These are phyloP conservation scores for Fulvia fulva DNA, from an alignment of 2,329 filamentous ascomycete genomes.

Conservation along the genomic window DNA sequence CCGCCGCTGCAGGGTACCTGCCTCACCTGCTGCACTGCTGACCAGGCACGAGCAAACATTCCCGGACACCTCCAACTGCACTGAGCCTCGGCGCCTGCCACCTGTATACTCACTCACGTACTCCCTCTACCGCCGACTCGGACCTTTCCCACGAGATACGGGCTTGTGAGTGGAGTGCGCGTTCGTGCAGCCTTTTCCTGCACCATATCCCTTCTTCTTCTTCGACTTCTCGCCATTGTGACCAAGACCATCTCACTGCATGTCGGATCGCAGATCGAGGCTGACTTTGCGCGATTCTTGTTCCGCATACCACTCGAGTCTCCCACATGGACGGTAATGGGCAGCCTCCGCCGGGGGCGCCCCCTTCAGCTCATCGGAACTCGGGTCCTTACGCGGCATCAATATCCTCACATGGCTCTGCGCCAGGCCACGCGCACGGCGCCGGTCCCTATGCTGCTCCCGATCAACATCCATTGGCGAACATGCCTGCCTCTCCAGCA, in stretches of 20 bases:
- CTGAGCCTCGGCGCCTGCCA: constrained; percentile 3
- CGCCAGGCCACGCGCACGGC: background rate
- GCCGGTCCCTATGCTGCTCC: background rate
- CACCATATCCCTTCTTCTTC: too few relatives aligned
- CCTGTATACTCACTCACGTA: background rate
- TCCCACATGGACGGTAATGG: constrained; percentile 3
- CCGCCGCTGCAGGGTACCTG: background rate
- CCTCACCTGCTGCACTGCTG: background rate
- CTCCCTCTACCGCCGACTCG: background rate
- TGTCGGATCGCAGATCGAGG: background rate
- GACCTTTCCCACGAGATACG: background rate
- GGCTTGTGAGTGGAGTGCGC: background rate
- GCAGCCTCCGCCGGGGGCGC: background rate
- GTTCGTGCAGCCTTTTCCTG: too few relatives aligned
- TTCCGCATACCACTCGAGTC: background rate
- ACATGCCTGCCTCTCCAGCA: constrained; percentile 18
- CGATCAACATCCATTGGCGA: constrained; percentile 11
- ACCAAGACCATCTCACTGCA: background rate
- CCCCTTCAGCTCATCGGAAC: background rate
- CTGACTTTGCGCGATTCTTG: background rate
- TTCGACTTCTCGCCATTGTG: background rate
- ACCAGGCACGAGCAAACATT: constrained; percentile 5
- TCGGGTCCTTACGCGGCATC: constrained; percentile 2
- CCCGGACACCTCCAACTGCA: background rate
- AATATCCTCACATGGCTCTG: constrained; percentile 3